These are phyloP conservation scores for Phyllosticta ampelicida DNA, from an alignment of 2,329 filamentous ascomycete genomes.

Conservation along the genomic window DNA sequence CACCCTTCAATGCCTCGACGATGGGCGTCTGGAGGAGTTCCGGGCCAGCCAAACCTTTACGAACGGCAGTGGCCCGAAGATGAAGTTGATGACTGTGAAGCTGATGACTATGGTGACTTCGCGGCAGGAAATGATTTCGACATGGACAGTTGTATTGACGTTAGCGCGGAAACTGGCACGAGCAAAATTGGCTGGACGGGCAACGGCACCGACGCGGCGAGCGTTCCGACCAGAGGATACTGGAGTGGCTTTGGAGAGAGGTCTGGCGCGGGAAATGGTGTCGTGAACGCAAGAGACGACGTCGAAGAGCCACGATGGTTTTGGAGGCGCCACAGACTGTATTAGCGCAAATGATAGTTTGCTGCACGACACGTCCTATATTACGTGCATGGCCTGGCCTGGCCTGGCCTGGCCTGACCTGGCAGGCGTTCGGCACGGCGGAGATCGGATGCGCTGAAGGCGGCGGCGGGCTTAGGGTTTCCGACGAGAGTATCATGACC, in stretches of 20 bases:
- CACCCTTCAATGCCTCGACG: neutral
- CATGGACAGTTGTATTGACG: neutral
- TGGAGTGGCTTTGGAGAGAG: neutral
- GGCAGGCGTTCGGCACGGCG: neutral
- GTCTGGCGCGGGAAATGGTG: neutral
- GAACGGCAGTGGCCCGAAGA: neutral
- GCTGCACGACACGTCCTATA: neutral
- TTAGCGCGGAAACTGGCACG: neutral
- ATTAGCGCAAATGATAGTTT: constrained; percentile 21
- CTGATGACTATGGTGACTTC: too few relatives aligned
- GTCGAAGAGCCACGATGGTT: constrained; percentile 24
- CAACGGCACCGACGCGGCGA: neutral
- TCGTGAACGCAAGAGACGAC: neutral
- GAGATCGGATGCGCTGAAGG: neutral
- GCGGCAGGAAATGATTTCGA: neutral
- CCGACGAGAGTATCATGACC: neutral
- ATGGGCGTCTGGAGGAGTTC: neutral
- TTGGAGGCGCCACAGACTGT: constrained; percentile 36
- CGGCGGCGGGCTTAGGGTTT: neutral
- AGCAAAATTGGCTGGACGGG: neutral
- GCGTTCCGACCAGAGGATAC: neutral
- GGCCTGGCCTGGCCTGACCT: too few relatives aligned
- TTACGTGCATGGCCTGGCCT: neutral
- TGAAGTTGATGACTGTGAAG: neutral
- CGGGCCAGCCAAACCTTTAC: neutral